phyloP scores from a whole-genome alignment of 169 alveolate species.

The Plasmodium billcollinsi region DNA sequence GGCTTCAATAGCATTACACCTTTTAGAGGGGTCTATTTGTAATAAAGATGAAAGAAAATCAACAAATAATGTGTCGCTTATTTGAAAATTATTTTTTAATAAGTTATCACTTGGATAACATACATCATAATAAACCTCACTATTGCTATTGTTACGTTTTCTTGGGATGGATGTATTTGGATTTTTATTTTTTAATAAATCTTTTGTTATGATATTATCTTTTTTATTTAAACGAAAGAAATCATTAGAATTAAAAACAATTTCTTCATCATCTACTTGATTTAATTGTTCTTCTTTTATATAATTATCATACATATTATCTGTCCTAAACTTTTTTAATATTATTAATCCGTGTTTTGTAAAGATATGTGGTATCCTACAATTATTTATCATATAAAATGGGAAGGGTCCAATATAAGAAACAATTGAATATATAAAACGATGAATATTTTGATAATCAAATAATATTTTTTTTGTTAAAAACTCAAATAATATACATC shows the following conservation, averaged over 20 bases:
- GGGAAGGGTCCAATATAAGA: constrained; percentile 88
- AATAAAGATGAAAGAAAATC: constrained; percentile 78
- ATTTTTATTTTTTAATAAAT: constrained; percentile 24
- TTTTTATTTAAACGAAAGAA: constrained; percentile 67
- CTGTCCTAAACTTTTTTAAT: constrained; percentile 14
- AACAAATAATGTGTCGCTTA: constrained; percentile 44
- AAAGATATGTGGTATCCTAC: constrained; percentile 73
- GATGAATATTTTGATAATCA: constrained; percentile 88
- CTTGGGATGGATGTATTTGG: background rate
- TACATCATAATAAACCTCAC: constrained; percentile 66
- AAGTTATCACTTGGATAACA: constrained; percentile 65
- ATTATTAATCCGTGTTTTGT: constrained; percentile 77
- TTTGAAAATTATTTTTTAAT: constrained; percentile 53
- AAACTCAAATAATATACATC: constrained; percentile 97
- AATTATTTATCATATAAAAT: constrained; percentile 80
- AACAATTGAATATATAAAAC: constrained; percentile 87
- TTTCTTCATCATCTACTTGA: constrained; percentile 61
- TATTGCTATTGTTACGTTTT: constrained; percentile 6
- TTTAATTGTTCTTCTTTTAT: constrained; percentile 45
- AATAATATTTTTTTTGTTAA: constrained; percentile 91
- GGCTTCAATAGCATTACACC: constrained; percentile 93
- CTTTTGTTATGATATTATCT: constrained; percentile 7
- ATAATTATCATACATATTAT: constrained; percentile 24
- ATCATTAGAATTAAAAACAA: constrained; percentile 69
- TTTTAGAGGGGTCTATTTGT: constrained; percentile 90